Evolutionary conservation across 2,329 filamentous ascomycete genomes (phyloP).

Genomic region (Curvularia hawaiiensis): DNA sequence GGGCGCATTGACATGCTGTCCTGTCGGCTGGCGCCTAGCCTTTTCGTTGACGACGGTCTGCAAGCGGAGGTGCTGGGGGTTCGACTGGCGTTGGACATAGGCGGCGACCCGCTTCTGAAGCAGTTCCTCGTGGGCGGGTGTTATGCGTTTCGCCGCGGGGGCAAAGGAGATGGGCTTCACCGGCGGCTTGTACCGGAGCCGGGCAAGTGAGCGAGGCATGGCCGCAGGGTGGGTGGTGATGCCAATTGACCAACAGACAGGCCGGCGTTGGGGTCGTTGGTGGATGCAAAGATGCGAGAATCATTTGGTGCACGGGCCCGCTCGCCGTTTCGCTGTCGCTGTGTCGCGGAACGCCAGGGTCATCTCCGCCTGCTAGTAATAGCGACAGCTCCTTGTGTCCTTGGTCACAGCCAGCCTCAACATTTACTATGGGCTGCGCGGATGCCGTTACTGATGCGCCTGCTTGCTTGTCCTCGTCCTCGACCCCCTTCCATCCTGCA

Average conservation of each 20-base stretch:
- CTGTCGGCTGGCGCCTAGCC: conserved; percentile 28
- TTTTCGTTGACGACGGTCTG: conserved; percentile 33
- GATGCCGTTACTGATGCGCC: conserved; percentile 9
- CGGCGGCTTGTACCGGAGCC: conserved; percentile 32
- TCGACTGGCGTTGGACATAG: conserved; percentile 35
- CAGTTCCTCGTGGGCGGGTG: conserved; percentile 7
- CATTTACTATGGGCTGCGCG: conserved; percentile 21
- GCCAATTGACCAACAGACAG: conserved; percentile 10
- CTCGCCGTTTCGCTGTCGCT: background rate
- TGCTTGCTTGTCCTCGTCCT: background rate
- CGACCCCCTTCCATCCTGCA: conserved; percentile 2
- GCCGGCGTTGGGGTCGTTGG: background rate
- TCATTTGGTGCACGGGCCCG: conserved; percentile 14
- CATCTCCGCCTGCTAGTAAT: conserved; percentile 15
- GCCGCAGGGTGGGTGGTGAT: conserved; percentile 17
- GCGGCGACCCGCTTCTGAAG: conserved; percentile 16
- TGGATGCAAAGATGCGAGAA: conserved; percentile 19
- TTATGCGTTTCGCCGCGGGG: conserved; percentile 9
- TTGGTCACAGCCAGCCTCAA: conserved; percentile 1
- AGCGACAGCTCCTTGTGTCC: conserved; percentile 23
- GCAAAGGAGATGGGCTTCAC: conserved; percentile 25
- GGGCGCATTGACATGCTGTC: conserved; percentile 18
- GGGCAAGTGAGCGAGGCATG: conserved; percentile 40
- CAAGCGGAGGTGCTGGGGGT: conserved; percentile 29
- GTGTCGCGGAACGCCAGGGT: conserved; percentile 12